phyloP scores from a whole-genome alignment of 106 monocot genomes.

The Dendrobium chrysotoxum region DNA sequence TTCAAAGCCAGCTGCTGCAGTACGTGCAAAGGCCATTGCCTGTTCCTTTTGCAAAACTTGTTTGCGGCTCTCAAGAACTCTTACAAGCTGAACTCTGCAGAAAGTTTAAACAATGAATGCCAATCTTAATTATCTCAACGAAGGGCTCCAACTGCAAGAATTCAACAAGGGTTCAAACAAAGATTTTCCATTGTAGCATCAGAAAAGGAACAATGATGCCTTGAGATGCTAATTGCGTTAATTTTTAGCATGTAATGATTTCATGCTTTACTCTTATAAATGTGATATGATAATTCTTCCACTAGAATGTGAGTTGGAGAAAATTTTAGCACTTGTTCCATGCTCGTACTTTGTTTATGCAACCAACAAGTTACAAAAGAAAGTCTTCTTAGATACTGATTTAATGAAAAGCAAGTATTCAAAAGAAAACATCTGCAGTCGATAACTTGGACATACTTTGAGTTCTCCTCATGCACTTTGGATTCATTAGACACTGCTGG shows the following conservation, averaged over 20 bases:
- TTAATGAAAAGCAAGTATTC: not conserved
- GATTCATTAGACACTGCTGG: constrained; percentile 49
- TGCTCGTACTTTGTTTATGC: too few species aligned
- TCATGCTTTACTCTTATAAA: too few species aligned
- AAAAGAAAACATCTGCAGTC: not conserved
- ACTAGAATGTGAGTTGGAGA: too few species aligned
- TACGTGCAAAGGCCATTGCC: constrained; percentile 93
- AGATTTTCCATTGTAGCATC: too few species aligned
- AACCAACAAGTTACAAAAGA: too few species aligned
- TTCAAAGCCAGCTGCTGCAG: constrained; percentile 83
- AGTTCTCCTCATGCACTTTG: constrained; percentile 37
- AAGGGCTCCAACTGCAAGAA: not conserved
- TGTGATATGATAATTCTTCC: too few species aligned
- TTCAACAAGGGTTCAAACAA: not conserved
- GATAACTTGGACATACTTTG: constrained; percentile 39
- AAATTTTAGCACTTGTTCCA: too few species aligned
- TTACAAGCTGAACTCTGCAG: constrained; percentile 73
- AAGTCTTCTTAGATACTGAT: not conserved
- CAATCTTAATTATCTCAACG: not conserved
- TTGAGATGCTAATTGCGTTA: too few species aligned
- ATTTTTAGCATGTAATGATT: too few species aligned
- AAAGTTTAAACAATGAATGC: not conserved
- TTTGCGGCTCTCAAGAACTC: constrained; percentile 75
- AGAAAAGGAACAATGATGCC: too few species aligned
- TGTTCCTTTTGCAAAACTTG: constrained; percentile 81